These are phyloP conservation scores for Malus hybrid DNA, from an alignment of 331 rosid genomes.

Conservation along the genomic window DNA sequence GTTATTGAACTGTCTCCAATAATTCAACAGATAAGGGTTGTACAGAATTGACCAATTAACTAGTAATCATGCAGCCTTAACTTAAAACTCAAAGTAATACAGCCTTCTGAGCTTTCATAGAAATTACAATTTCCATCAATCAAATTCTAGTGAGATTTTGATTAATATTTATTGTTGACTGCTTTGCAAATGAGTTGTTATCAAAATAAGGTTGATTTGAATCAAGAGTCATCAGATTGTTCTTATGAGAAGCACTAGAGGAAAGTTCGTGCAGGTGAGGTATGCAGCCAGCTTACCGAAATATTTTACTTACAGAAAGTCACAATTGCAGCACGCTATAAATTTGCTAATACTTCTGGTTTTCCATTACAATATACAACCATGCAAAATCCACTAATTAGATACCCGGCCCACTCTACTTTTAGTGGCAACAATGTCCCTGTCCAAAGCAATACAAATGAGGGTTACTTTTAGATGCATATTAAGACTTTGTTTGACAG, in stretches of 20 bases:
- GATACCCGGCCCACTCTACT: not conserved
- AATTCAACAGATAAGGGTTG: not conserved
- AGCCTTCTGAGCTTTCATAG: no score
- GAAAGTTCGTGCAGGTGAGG: not conserved
- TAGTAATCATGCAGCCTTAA: not conserved
- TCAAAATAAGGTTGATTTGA: not conserved
- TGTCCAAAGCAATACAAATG: not conserved
- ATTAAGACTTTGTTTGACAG: not conserved
- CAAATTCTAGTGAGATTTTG: no score
- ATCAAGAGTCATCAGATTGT: no score
- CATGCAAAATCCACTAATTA: not conserved
- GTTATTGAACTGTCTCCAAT: not conserved
- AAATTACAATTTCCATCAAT: no score
- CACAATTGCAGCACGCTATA: not conserved
- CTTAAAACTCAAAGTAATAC: not conserved
- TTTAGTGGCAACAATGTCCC: not conserved
- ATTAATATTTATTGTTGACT: no score
- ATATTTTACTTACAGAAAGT: no score
- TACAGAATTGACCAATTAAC: not conserved
- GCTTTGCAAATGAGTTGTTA: no score
- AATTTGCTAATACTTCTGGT: slow-evolving; percentile 2
- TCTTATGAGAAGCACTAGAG: not conserved
- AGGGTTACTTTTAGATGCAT: not conserved
- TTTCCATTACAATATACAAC: not conserved
- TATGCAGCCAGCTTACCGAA: no score